A percentile compares a stretch with the other conserved stretches of the same genome.
phyloP scores from a whole-genome alignment of 148 eudicot genomes.

The Rhododendron griersonianum region DNA sequence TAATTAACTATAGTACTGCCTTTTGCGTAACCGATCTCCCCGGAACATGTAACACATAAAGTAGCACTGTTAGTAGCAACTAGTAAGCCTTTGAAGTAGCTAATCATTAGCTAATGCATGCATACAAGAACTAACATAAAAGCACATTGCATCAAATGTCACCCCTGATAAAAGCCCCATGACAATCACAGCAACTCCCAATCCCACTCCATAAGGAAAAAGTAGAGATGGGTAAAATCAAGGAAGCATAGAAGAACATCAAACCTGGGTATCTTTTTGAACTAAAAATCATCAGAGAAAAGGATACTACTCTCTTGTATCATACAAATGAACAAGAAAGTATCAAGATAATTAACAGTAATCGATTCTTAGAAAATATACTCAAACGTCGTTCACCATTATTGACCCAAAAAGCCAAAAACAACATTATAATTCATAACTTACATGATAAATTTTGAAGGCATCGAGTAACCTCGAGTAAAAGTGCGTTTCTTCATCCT shows the following conservation, averaged over 20 bases:
- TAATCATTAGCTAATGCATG: not conserved
- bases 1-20: not conserved
- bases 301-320: not conserved
- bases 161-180: not conserved
- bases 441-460: slow-evolving; percentile 73
- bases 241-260: not conserved
- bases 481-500: slow-evolving; percentile 52
- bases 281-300: not conserved
- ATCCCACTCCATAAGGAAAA: not conserved
- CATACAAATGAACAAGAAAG: not conserved
- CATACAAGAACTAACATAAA: not conserved
- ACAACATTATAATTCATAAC: slow-evolving; percentile 17
- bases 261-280: not conserved
- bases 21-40: not conserved
- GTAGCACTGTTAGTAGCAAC: not conserved
- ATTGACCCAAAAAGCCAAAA: not conserved
- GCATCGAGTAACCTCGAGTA: slow-evolving; percentile 69
- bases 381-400: not conserved
- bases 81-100: not conserved
- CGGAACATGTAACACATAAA: not conserved
- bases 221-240: not conserved
- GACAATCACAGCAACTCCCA: not conserved
- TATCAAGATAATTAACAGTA: not conserved
- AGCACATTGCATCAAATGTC: not conserved
- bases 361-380: not conserved